phyloP scores from a whole-genome alignment of 495 filamentous ascomycete genomes.

The Echria macrotheca region DNA sequence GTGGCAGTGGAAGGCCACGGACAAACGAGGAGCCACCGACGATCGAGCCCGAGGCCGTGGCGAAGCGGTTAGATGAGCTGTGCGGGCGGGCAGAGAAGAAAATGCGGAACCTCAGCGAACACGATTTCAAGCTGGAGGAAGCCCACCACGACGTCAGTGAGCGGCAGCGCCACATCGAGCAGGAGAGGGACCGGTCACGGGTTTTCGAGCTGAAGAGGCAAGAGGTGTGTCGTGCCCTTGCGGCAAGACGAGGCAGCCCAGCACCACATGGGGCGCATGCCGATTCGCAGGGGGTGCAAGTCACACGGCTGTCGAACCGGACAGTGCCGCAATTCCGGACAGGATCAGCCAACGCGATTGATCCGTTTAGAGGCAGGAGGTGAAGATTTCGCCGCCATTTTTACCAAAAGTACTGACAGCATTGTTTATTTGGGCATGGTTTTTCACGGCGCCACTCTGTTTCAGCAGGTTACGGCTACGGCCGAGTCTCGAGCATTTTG shows the following conservation, averaged over 20 bases:
- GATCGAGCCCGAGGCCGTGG: slow-evolving; percentile 13
- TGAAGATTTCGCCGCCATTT: no score
- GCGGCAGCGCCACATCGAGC: slow-evolving; percentile 28
- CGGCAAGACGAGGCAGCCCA: slow-evolving; percentile 23
- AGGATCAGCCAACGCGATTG: slow-evolving; percentile 15
- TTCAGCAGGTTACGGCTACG: no score
- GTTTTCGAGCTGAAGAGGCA: slow-evolving; percentile 36
- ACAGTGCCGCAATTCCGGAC: slow-evolving; percentile 18
- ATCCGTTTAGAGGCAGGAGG: slow-evolving; percentile 21
- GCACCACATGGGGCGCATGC: slow-evolving; percentile 8
- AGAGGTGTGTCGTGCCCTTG: slow-evolving; percentile 30
- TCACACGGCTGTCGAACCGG: slow-evolving; percentile 11
- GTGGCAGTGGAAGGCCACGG: slow-evolving; percentile 34
- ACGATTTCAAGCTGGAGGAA: slow-evolving; percentile 29
- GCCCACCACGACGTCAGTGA: slow-evolving; percentile 32
- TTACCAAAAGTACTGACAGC: no score
- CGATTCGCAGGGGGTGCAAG: slow-evolving; percentile 1
- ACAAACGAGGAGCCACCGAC: slow-evolving; percentile 13
- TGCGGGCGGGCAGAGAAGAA: slow-evolving; percentile 26
- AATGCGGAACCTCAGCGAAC: slow-evolving; percentile 24
- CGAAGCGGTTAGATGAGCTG: slow-evolving; percentile 24
- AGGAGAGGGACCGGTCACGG: slow-evolving; percentile 37
- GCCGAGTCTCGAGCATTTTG: no score
- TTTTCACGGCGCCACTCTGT: no score
- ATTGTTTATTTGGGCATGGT: no score